Percentiles rank a stretch among this genome's conserved stretches.
Conservation (phyloP, 108 stramenopile species). For the Stephanodiscus triporus region DNA sequence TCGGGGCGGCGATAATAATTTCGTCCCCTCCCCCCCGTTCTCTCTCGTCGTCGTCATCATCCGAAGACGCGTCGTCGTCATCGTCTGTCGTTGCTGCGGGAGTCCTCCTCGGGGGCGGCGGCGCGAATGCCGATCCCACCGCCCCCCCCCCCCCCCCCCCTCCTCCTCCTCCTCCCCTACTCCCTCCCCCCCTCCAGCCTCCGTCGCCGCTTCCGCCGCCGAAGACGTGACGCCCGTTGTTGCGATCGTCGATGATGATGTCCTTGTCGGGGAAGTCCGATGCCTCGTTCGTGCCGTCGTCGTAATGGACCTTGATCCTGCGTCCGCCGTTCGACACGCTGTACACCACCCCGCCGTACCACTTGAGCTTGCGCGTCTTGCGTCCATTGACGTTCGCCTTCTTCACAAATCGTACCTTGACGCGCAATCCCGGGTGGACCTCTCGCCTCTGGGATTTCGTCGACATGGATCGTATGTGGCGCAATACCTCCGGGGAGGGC, state of each 20-base stretch:
- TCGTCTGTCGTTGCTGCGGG: background rate
- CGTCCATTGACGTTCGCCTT: conserved; percentile 54
- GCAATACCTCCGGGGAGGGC: conserved; percentile 55
- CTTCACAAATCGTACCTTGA: conserved; percentile 71
- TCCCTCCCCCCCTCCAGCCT: background rate
- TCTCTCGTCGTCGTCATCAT: background rate
- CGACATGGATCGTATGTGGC: conserved; percentile 43
- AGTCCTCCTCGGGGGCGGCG: background rate
- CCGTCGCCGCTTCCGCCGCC: conserved; percentile 25
- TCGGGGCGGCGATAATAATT: too few species aligned
- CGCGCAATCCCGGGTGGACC: conserved; percentile 14
- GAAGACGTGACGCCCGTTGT: conserved; percentile 66
- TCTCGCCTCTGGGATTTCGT: background rate
- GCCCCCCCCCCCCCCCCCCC: background rate
- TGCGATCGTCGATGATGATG: conserved; percentile 76
- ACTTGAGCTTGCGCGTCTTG: conserved; percentile 58
- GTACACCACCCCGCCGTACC: conserved; percentile 78
- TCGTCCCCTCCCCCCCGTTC: too few species aligned
- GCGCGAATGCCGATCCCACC: background rate
- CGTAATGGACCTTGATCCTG: conserved; percentile 80
- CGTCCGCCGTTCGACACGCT: conserved; percentile 51
- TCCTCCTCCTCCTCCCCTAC: conserved; percentile 29
- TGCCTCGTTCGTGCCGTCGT: conserved; percentile 81
- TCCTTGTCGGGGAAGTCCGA: conserved; percentile 86
- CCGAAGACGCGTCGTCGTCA: conserved; percentile 6